Base-by-base conservation (phyloP, 345 rosid species). In the Erysimum cheiranthoides region DNA sequence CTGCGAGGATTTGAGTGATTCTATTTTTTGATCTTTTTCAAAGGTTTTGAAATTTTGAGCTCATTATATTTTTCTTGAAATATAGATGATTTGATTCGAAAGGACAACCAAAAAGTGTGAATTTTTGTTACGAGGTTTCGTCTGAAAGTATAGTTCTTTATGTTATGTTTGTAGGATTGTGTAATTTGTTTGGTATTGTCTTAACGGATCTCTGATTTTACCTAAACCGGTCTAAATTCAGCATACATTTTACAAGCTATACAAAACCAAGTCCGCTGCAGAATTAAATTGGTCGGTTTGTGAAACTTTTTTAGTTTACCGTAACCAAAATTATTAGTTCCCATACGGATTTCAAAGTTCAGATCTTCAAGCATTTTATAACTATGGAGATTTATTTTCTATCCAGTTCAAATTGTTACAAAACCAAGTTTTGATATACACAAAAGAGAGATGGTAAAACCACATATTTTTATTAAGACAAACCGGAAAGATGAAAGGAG, bases 1-100 rank as follows among this genome's bases (percentile, higher is more conserved):
- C 91, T 74, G 86, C 67, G 27, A 82, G 89, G 77, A 75, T 75
- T 50, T 86, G 85, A 81, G 46, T 34, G 4, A 25, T 3, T 7
- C 1, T 4, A 25, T 25, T 5, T 21, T 8, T 9, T 58, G 63
- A 32, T 34, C 4, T 35, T 58, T 58, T 16, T 58, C 63, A 8
- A 16, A 34, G 61, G 42, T 58, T 16, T 16, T 10, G 3, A 16
- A 2, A 2, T 46, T 46, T 46, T 16, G 21, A 34, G 8, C 12
- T 34, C 43, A 35, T 30, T 16, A 57, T 17, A 34, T 35, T 16
- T 58, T 30, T 6, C 7, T 56, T 21, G 25, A 21, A 21, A 6
- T 56, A 31, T 28, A 21, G 2, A 21, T n/a, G n/a, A n/a, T n/a
- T n/a, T n/a, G n/a, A n/a, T 52, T 27, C 34, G n/a, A 25, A 52